Conservation (phyloP, 257 asterid species). For the Ballota nigra region DNA sequence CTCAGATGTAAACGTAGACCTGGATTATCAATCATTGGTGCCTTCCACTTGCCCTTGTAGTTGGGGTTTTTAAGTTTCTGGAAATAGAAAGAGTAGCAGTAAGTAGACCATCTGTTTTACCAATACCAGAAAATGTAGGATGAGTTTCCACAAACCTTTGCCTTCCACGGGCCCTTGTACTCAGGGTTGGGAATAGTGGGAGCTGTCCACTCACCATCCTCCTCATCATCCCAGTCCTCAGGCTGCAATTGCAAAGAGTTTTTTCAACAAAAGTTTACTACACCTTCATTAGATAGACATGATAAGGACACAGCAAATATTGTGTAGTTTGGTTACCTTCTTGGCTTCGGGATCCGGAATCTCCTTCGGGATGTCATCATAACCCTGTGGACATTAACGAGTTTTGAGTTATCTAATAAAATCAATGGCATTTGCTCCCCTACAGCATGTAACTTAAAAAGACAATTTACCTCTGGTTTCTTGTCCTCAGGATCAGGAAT, state of each 20-base stretch:
- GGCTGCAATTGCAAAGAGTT: constrained; percentile 46
- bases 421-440: background rate
- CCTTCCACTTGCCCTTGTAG: constrained; percentile 93
- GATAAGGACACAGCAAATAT: background rate
- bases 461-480: constrained; percentile 70
- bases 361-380: constrained; percentile 87
- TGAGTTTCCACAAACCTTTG: constrained; percentile 50
- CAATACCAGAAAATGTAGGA: background rate
- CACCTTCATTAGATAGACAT: background rate
- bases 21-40: constrained; percentile 88
- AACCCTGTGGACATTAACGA: constrained; percentile 45
- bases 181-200: constrained; percentile 91
- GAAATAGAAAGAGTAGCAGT: background rate
- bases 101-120: constrained; percentile 1
- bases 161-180: constrained; percentile 86
- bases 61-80: constrained; percentile 84
- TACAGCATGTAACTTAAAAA: background rate
- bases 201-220: constrained; percentile 91
- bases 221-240: constrained; percentile 94
- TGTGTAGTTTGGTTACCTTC: constrained; percentile 45
- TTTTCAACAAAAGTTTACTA: background rate
- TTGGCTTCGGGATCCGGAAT: constrained; percentile 77
- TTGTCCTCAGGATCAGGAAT: constrained; percentile 88
- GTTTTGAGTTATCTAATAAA: background rate
- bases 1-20: constrained; percentile 34